A percentile compares a stretch with the other conserved stretches of the same genome.
These are phyloP conservation scores for Claviceps sp. DNA, from an alignment of 2,329 filamentous ascomycete species.

Conservation along the genomic window DNA sequence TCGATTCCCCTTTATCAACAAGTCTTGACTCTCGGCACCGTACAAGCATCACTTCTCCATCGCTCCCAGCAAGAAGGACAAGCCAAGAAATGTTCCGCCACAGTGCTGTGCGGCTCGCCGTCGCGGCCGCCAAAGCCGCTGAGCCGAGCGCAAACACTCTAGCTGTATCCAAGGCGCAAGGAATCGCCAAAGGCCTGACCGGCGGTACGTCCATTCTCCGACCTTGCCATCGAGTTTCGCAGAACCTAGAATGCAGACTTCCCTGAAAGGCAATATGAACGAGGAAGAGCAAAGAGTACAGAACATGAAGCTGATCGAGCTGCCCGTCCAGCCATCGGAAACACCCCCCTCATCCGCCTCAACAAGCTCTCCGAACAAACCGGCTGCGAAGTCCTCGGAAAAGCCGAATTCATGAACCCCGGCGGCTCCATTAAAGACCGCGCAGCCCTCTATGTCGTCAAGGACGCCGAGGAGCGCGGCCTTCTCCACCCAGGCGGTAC, in stretches of 20 bases:
- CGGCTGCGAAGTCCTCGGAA: constrained; percentile 86
- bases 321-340: constrained; percentile 65
- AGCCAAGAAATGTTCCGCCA: constrained; percentile 49
- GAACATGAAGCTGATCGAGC: not conserved
- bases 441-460: constrained; percentile 84
- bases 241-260: not conserved
- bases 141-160: constrained; percentile 48
- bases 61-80: too few relatives aligned
- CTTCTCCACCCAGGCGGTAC: constrained; percentile 76
- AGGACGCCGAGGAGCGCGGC: constrained; percentile 82
- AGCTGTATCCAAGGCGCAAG: constrained; percentile 66
- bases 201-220: constrained; percentile 47
- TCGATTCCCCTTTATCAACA: not conserved
- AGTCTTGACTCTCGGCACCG: too few relatives aligned
- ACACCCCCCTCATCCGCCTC: constrained; percentile 85
- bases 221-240: too few relatives aligned
- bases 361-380: constrained; percentile 82
- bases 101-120: constrained; percentile 52
- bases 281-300: not conserved
- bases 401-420: constrained; percentile 98
- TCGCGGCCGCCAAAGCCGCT: constrained; percentile 33
- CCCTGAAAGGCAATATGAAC: not conserved
- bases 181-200: constrained; percentile 62
- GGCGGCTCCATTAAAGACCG: constrained; percentile 94
- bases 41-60: too few relatives aligned